Evolutionary conservation across 345 rosid species (phyloP), one percentile per base, ranked within the genome.

Genomic region (Salix caprea): DNA sequence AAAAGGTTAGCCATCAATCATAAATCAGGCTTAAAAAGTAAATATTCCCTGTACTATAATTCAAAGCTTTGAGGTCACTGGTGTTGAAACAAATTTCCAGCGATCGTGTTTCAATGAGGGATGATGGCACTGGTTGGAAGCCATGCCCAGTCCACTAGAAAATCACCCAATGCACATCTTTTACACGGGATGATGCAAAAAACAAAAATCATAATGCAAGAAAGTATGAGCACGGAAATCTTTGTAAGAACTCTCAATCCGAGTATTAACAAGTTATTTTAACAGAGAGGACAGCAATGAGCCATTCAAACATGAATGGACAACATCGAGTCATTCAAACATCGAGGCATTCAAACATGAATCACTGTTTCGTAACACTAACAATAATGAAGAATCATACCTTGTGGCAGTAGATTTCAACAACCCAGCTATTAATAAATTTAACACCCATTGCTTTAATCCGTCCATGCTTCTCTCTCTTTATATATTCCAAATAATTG

Each of bases 341-440:
- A 46, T n/a, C 1, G 26, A 39, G 34, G 37, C 71, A 40, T 62
- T 32, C 12, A 65, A 76, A 56, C 21, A 46, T n/a, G 24, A 39
- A 19, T 69, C 56, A 74, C 42, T 13, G 40, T 5, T 24, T 28
- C 46, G 3, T 16, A 30, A 32, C 66, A 61, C 42, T 30, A 14
- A 28, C 26, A 30, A 74, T 14, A 46, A 28, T 10, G 62, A 65
- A 54, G 56, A 76, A 65, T 64, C 65, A 74, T 89, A 96, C 97
- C 97, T 90, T 91, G 89, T 93, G 99, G 82, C 99, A 96, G 70
- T 96, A 92, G 79, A 96, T 90, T 68, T 85, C 76, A 74, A 91
- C 98, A 77, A 96, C 91, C 99, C 97, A 96, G 64, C 72, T 79
- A 74, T 96, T 91, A 16, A 86, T 6, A 73, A 88, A 74, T 77